A percentile compares a stretch with the other conserved stretches of the same genome.
phyloP scores from a whole-genome alignment of 257 asterid genomes.

The Verbena officinalis region DNA sequence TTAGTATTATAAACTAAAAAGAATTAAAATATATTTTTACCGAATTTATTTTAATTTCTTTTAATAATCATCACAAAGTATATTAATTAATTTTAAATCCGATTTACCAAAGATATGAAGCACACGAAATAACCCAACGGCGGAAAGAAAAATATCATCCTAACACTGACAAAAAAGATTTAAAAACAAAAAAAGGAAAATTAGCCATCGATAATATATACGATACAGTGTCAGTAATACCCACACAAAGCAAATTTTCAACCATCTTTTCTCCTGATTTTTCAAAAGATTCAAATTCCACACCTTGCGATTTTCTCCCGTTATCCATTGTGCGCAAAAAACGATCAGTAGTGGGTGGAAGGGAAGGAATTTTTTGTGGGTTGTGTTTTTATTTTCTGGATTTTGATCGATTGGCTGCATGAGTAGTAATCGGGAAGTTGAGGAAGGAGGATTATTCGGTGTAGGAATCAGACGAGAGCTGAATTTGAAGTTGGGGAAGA shows the following conservation, averaged over 20 bases:
- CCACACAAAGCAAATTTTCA: constrained; percentile 7
- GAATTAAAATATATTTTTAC: too few species aligned
- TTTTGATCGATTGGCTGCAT: constrained; percentile 50
- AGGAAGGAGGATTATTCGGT: constrained; percentile 22
- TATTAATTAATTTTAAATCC: too few species aligned
- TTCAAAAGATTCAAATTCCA: background rate
- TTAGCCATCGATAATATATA: background rate
- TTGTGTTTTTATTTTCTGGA: background rate
- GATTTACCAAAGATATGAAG: background rate
- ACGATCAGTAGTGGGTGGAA: background rate
- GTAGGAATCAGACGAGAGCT: constrained; percentile 13
- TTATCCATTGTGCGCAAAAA: constrained; percentile 1
- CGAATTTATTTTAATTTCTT: too few species aligned
- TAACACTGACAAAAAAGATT: too few species aligned
- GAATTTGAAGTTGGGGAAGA: constrained; percentile 33
- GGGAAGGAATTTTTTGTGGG: background rate
- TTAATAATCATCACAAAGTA: too few species aligned
- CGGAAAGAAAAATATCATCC: background rate
- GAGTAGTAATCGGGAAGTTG: constrained; percentile 43
- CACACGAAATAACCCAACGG: too few species aligned
- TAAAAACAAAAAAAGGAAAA: too few species aligned
- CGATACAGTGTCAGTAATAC: background rate
- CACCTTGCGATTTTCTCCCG: background rate
- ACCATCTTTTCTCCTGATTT: background rate
- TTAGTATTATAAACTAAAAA: too few species aligned